These are phyloP conservation scores for Myxozyma vanderwaltii DNA, from an alignment of 805 yeast species.

Conservation along the genomic window DNA sequence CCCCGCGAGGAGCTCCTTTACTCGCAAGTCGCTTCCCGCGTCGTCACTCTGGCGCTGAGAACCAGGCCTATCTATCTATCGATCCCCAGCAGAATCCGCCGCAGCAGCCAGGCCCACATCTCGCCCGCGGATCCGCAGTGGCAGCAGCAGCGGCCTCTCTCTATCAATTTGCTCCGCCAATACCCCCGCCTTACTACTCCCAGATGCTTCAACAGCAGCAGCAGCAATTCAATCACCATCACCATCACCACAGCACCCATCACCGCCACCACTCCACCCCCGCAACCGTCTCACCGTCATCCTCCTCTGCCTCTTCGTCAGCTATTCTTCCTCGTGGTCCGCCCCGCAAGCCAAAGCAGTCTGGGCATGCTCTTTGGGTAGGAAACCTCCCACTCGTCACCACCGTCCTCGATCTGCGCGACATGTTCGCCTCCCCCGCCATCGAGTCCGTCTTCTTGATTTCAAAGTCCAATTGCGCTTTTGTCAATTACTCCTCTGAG, in stretches of 20 bases:
- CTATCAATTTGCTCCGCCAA: conserved; percentile 3
- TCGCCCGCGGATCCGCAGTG: conserved; percentile 3
- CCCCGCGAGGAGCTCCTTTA: conserved; percentile 1
- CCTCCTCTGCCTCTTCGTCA: conserved; percentile 3
- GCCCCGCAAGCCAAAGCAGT: conserved; percentile 47
- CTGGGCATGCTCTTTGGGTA: conserved; percentile 52
- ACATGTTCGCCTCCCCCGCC: conserved; percentile 44
- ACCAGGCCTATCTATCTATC: conserved; percentile 1
- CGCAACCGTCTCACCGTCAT: not conserved
- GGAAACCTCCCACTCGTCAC: conserved; percentile 46
- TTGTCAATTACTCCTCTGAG: conserved; percentile 44
- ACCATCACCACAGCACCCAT: conserved; percentile 16
- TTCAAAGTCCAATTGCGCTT: conserved; percentile 48
- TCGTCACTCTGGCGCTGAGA: conserved; percentile 4
- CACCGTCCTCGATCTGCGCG: conserved; percentile 43
- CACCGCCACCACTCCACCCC: not conserved
- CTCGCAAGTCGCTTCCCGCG: not conserved
- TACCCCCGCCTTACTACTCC: not conserved
- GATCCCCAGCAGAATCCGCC: not conserved
- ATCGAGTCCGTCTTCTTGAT: conserved; percentile 46
- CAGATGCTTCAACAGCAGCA: conserved; percentile 1
- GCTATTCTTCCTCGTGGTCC: conserved; percentile 43
- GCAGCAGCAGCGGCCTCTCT: conserved; percentile 2
- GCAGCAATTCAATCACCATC: not conserved
- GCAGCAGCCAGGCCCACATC: not conserved